A percentile compares a stretch with the other conserved stretches of the same genome.
Conservation (phyloP, 1,139 yeast species). For the Geotrichum phurueaensis region DNA sequence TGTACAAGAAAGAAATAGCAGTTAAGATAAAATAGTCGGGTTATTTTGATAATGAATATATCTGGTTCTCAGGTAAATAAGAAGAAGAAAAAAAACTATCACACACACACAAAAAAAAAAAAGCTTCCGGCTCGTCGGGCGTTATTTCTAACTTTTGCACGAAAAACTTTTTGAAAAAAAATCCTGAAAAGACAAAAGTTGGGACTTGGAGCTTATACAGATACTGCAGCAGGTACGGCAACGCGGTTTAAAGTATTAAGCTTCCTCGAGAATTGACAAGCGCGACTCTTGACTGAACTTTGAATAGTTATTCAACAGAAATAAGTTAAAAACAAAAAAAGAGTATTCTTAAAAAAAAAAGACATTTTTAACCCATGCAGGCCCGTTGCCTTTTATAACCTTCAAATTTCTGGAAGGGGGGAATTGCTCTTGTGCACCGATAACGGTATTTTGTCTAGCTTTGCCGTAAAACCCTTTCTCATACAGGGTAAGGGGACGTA, state of each 20-base stretch:
- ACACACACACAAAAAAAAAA: no score
- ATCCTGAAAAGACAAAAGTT: no score
- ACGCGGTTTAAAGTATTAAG: not conserved
- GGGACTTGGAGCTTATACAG: not conserved
- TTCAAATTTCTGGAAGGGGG: not conserved
- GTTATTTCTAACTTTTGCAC: no score
- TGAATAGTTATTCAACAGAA: no score
- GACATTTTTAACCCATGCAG: not conserved
- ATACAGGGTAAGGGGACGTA: slow-evolving; percentile 11
- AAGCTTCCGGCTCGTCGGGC: no score
- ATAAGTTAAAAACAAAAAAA: not conserved
- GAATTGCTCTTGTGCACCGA: not conserved
- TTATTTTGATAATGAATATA: not conserved
- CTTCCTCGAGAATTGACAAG: not conserved
- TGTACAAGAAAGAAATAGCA: not conserved
- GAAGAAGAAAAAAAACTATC: no score
- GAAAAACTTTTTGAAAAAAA: no score
- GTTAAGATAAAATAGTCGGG: no score
- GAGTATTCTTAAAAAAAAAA: no score
- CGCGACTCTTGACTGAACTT: not conserved
- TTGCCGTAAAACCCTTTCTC: not conserved
- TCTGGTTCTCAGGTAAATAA: not conserved
- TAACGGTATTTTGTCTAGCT: not conserved
- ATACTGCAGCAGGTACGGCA: not conserved
- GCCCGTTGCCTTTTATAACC: not conserved